phyloP scores from a whole-genome alignment of 2,329 filamentous ascomycete genomes.

The Hypocreales sp. region DNA sequence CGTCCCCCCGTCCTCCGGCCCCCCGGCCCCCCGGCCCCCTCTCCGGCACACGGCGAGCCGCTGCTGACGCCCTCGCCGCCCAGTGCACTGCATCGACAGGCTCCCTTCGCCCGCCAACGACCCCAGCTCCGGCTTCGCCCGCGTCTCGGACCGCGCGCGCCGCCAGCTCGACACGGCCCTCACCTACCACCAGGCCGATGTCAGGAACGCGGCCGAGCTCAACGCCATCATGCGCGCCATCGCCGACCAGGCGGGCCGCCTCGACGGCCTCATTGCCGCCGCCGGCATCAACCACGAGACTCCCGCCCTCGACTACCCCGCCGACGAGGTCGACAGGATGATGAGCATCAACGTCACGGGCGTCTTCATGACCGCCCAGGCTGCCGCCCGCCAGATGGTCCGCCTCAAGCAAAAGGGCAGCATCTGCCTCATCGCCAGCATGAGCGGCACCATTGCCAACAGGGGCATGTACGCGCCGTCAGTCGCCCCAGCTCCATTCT shows the following conservation, averaged over 20 bases:
- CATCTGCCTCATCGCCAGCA: constrained; percentile 53
- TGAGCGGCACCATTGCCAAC: constrained; percentile 54
- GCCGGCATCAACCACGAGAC: constrained; percentile 71
- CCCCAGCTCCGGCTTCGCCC: constrained; percentile 41
- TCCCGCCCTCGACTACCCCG: constrained; percentile 64
- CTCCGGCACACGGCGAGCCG: neutral
- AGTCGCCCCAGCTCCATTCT: constrained; percentile 11
- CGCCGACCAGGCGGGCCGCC: constrained; percentile 49
- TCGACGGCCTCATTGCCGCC: constrained; percentile 64
- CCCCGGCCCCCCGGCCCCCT: neutral
- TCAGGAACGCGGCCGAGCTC: constrained; percentile 53
- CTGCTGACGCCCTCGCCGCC: constrained; percentile 1
- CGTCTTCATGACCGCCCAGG: constrained; percentile 72
- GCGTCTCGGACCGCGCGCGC: constrained; percentile 46
- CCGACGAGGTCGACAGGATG: constrained; percentile 62
- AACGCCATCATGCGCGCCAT: constrained; percentile 55
- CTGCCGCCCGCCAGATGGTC: constrained; percentile 65
- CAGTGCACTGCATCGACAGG: constrained; percentile 52
- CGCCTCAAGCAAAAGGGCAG: constrained; percentile 41
- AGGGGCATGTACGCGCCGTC: constrained; percentile 43
- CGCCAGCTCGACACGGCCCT: constrained; percentile 51
- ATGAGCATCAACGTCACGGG: constrained; percentile 80
- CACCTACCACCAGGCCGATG: constrained; percentile 66
- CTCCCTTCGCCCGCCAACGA: constrained; percentile 33
- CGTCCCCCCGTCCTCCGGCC: no score